Percentiles rank a stretch among this genome's conserved stretches.
Evolutionary conservation across 345 rosid genomes (phyloP).

Genomic region (Citrus medica): DNA sequence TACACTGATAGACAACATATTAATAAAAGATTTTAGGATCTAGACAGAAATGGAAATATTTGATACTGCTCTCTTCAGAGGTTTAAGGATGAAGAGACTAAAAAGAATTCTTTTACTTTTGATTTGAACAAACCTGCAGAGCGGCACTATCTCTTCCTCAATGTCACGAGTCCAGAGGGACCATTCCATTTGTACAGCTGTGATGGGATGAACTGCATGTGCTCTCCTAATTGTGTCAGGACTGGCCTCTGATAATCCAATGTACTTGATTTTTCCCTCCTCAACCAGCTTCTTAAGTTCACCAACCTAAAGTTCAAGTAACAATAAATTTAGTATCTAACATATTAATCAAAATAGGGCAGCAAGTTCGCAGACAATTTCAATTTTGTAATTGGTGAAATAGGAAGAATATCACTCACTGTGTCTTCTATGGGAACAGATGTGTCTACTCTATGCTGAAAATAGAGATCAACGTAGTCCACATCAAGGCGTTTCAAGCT

Average conservation of each 20-base stretch:
- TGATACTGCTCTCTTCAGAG: background rate
- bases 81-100: background rate
- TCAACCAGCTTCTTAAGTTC: slow-evolving; percentile 22
- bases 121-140: slow-evolving; percentile 13
- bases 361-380: background rate
- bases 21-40: background rate
- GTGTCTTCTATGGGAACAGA: slow-evolving; percentile 30
- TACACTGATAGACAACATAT: background rate
- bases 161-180: slow-evolving; percentile 24
- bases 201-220: slow-evolving; percentile 20
- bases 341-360: background rate
- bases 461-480: slow-evolving; percentile 33
- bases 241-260: slow-evolving; percentile 21
- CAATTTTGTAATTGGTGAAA: background rate
- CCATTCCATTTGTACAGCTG: slow-evolving; percentile 20
- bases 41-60: background rate
- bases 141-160: slow-evolving; percentile 19
- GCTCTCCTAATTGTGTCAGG: slow-evolving; percentile 24
- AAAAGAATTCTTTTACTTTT: no score
- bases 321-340: background rate
- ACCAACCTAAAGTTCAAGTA: background rate
- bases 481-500: slow-evolving; percentile 32
- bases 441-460: slow-evolving; percentile 29
- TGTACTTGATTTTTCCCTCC: slow-evolving; percentile 19
- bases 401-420: background rate